Base-by-base conservation (phyloP, 2,329 filamentous ascomycete species). In the Mariannaea sp. region DNA sequence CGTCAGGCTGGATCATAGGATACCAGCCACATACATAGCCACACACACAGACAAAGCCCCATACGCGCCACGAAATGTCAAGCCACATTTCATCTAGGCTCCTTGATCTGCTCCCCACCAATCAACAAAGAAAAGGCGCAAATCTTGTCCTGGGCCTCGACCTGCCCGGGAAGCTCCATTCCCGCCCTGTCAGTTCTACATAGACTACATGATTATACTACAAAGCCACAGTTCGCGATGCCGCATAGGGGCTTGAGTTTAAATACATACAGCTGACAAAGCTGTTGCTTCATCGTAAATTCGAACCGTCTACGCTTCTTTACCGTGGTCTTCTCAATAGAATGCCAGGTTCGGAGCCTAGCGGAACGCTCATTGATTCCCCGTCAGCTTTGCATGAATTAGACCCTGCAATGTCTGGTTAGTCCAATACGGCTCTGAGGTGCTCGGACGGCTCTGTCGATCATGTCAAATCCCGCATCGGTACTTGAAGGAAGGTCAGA, bases 1-100 rank as follows among this genome's bases (percentile, higher is more conserved):
- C 53, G 42, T 52, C 48, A 44, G 43, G 43, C 48, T 20, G 14
- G n/a, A 24, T 29, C 20, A 24, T 27, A 39, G 19, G 17, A 9
- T 13, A 26, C 16, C 33, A 43, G 48, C 53, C 53, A 55, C 53
- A 52, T 16, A n/a, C n/a, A n/a, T n/a, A n/a, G n/a, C n/a, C n/a
- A n/a, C n/a, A n/a, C n/a, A n/a, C n/a, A n/a, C n/a, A n/a, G n/a
- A n/a, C n/a, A n/a, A n/a, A 14, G 19, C 17, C 22, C 32, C 39
- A 22, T 14, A 17, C 4, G 19, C 20, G 47, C 36, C 16, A 32
- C 30, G 12, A 24, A 17, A 24, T 32, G 35, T 7, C 5, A 32
- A 56, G 47, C 48, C 47, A 56, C 48, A 44, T 32, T 22, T 16
- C 38, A 29, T 22, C 47, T 20, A 35, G 29, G n/a, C n/a, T 29